Conservation (phyloP, 164 flowering plant species). For the Annona cherimola region DNA sequence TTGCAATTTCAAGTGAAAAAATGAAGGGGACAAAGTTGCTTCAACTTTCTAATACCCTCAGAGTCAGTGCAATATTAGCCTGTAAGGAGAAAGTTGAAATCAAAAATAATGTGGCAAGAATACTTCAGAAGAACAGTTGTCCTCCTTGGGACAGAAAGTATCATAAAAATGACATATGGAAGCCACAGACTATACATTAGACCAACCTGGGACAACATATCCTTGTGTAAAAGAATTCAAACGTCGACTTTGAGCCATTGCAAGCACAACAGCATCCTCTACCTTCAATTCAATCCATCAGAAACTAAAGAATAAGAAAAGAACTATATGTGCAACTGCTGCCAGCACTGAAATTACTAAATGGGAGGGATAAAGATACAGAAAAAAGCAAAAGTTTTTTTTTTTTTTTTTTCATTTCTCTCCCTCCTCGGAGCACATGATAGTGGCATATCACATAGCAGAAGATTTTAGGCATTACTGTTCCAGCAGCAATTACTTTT, state of each 20-base stretch:
- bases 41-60: too few relatives aligned
- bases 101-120: too few relatives aligned
- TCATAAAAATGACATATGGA: neutral
- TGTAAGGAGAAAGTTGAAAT: too few relatives aligned
- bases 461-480: too few relatives aligned
- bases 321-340: neutral
- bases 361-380: neutral
- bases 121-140: neutral
- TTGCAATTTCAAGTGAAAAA: too few relatives aligned
- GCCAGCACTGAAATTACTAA: too few relatives aligned
- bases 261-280: conserved; percentile 67
- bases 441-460: too few relatives aligned
- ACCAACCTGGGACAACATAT: conserved; percentile 22
- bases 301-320: neutral
- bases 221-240: conserved; percentile 31
- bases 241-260: conserved; percentile 64
- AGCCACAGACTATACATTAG: neutral
- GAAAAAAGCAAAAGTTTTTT: neutral
- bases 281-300: conserved; percentile 31
- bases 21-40: too few relatives aligned
- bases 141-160: neutral
- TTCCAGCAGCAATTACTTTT: too few relatives aligned
- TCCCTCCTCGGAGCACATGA: too few relatives aligned
- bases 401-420: too few relatives aligned
- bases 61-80: too few relatives aligned